phyloP scores from a whole-genome alignment of 2,329 filamentous ascomycete species.

The Basipetospora chlamydospora region DNA sequence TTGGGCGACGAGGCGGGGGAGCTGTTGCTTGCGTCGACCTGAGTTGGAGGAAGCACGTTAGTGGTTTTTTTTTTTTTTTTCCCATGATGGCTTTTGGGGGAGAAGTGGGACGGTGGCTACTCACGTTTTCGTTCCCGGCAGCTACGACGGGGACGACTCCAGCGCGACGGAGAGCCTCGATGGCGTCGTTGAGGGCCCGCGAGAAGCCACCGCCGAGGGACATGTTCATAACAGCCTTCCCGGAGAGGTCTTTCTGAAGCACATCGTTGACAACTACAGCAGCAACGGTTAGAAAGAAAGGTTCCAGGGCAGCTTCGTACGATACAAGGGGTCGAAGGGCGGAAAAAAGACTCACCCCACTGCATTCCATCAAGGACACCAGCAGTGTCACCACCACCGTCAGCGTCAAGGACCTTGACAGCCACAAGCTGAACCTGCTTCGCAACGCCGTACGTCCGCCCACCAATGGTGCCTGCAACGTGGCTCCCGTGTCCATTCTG shows the following conservation, averaged over 20 bases:
- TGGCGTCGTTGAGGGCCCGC: slow-evolving; percentile 37
- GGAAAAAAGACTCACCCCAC: slow-evolving; percentile 20
- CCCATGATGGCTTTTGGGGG: neutral
- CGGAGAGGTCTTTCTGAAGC: slow-evolving; percentile 21
- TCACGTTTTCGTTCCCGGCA: slow-evolving; percentile 40
- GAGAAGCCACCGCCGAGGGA: slow-evolving; percentile 39
- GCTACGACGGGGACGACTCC: slow-evolving; percentile 45
- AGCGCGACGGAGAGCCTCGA: slow-evolving; percentile 30
- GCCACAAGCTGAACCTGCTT: slow-evolving; percentile 40
- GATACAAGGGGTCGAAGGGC: neutral
- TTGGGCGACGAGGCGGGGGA: slow-evolving; percentile 40
- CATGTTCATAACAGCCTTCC: slow-evolving; percentile 49
- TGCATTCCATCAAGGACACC: slow-evolving; percentile 44
- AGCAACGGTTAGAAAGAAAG: neutral
- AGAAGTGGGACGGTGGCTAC: slow-evolving; percentile 6
- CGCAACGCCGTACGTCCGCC: slow-evolving; percentile 46
- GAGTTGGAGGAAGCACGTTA: no score
- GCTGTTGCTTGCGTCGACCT: slow-evolving; percentile 31
- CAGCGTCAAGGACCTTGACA: slow-evolving; percentile 45
- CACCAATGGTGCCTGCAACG: slow-evolving; percentile 47
- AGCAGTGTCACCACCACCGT: slow-evolving; percentile 21
- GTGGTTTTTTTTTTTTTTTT: neutral
- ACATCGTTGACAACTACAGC: slow-evolving; percentile 29
- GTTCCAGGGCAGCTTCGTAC: neutral
- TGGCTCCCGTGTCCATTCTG: slow-evolving; percentile 51